Evolutionary conservation across 495 filamentous ascomycete species (phyloP).

Genomic region (Lasiosphaeris hirsuta): DNA sequence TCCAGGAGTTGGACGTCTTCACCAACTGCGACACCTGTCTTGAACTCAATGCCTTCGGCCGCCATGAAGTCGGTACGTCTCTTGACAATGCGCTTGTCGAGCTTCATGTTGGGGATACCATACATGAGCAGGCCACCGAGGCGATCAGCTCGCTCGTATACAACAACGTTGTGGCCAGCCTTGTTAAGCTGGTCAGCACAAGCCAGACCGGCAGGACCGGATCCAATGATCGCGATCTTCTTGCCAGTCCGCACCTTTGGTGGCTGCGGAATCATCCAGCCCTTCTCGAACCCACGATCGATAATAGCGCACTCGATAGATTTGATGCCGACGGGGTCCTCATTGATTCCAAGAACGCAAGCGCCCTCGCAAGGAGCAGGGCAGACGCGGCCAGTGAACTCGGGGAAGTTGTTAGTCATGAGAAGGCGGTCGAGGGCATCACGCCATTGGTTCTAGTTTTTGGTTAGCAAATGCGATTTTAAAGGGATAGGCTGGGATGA

Average conservation of each 20-base stretch:
- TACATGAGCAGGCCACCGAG: conserved; percentile 96
- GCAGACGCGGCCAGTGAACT: conserved; percentile 98
- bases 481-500: neutral
- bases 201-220: conserved; percentile 89
- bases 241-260: conserved; percentile 84
- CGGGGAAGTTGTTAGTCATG: conserved; percentile 99
- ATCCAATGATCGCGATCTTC: conserved; percentile 89
- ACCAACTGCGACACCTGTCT: conserved; percentile 72
- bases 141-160: conserved; percentile 95
- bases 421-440: conserved; percentile 92
- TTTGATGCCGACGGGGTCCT: conserved; percentile 98
- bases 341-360: conserved; percentile 97
- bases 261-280: conserved; percentile 91
- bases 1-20: conserved; percentile 74
- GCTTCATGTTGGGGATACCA: conserved; percentile 99
- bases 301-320: conserved; percentile 99
- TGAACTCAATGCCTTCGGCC: conserved; percentile 82
- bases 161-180: conserved; percentile 84
- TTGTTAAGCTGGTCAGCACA: conserved; percentile 94
- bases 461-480: neutral
- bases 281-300: conserved; percentile 98
- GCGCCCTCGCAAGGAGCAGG: conserved; percentile 97
- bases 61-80: conserved; percentile 96
- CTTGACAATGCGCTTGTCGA: conserved; percentile 98
- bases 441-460: conserved; percentile 73